These are phyloP conservation scores for Mortierella sp. DNA, from an alignment of 371 early-diverging fungal species.

Conservation along the genomic window DNA sequence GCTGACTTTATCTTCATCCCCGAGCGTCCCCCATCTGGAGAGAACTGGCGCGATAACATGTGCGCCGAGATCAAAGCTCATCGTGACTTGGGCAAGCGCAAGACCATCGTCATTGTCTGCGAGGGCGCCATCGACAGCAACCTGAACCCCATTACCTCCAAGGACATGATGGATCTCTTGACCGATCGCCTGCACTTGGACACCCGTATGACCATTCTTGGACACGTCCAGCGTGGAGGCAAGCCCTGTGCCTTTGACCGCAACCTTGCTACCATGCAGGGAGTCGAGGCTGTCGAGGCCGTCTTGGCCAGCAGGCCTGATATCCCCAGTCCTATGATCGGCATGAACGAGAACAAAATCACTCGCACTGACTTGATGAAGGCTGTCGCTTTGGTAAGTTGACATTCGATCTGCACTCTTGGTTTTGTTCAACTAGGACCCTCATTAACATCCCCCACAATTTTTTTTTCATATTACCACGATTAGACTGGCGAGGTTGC, in stretches of 20 bases:
- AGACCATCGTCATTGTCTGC: slow-evolving; percentile 96
- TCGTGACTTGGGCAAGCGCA: slow-evolving; percentile 89
- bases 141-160: slow-evolving; percentile 91
- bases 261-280: slow-evolving; percentile 93
- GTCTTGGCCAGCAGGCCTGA: slow-evolving; percentile 89
- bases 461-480: neutral
- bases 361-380: slow-evolving; percentile 91
- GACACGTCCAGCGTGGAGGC: slow-evolving; percentile 99
- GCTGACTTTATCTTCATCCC: slow-evolving; percentile 99
- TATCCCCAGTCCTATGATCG: slow-evolving; percentile 94
- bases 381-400: slow-evolving; percentile 84
- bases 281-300: slow-evolving; percentile 97
- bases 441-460: neutral
- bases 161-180: slow-evolving; percentile 88
- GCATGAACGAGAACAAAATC: slow-evolving; percentile 90
- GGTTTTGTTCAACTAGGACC: too few species aligned
- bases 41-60: slow-evolving; percentile 92
- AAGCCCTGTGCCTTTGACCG: slow-evolving; percentile 96
- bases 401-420: neutral
- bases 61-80: slow-evolving; percentile 81
- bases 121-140: slow-evolving; percentile 98
- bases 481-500: slow-evolving; percentile 89
- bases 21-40: slow-evolving; percentile 91
- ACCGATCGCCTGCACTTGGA: slow-evolving; percentile 88
- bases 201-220: slow-evolving; percentile 95